A percentile compares a stretch with the other conserved stretches of the same genome.
phyloP scores from a whole-genome alignment of 371 early-diverging fungal species.

The Nosema bombycis region DNA sequence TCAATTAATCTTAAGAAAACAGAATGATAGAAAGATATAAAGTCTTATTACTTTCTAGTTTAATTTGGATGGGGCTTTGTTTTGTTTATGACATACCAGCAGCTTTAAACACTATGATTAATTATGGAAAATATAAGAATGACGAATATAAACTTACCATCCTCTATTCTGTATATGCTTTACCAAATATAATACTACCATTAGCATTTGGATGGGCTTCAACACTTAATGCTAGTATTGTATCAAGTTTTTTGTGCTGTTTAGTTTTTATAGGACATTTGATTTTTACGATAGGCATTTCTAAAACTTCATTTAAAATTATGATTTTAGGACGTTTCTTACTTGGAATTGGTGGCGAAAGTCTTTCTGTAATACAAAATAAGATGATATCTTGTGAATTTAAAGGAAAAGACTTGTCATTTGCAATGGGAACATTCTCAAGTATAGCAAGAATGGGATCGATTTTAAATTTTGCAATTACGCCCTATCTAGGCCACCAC shows the following conservation, averaged over 20 bases:
- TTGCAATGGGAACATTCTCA: conserved; percentile 68
- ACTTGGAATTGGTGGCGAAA: conserved; percentile 72
- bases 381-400: conserved; percentile 68
- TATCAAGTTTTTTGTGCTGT: conserved; percentile 66
- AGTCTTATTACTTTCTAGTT: conserved; percentile 64
- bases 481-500: conserved; percentile 61
- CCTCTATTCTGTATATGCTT: conserved; percentile 69
- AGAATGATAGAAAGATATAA: conserved; percentile 57
- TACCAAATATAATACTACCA: conserved; percentile 72
- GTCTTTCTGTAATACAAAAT: conserved; percentile 69
- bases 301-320: conserved; percentile 61
- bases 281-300: conserved; percentile 67
- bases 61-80: conserved; percentile 68
- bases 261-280: conserved; percentile 68
- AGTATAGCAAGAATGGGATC: conserved; percentile 68
- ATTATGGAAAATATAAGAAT: conserved; percentile 62
- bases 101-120: conserved; percentile 68
- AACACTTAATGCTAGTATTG: conserved; percentile 61
- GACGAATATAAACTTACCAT: conserved; percentile 67
- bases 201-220: conserved; percentile 68
- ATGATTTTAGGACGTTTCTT: conserved; percentile 69
- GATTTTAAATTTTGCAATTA: conserved; percentile 68
- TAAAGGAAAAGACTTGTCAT: conserved; percentile 67
- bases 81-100: conserved; percentile 70
- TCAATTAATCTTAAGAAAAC: no score